Conservation (phyloP, 2,329 filamentous ascomycete species). For the Blumeriella jaapii region DNA sequence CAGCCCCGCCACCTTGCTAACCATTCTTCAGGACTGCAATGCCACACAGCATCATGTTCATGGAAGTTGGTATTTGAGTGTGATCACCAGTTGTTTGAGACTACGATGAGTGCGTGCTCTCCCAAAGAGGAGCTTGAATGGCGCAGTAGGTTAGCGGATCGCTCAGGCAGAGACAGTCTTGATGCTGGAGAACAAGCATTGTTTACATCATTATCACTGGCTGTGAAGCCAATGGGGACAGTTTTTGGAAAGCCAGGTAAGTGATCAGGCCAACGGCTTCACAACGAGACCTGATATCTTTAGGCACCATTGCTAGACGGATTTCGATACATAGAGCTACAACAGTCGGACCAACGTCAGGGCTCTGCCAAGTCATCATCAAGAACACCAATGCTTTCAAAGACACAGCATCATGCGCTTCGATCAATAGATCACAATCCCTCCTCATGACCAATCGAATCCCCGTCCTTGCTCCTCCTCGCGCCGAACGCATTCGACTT, state of each 20-base stretch:
- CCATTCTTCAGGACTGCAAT: constrained; percentile 58
- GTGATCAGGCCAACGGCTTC: constrained; percentile 8
- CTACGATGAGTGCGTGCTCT: constrained; percentile 80
- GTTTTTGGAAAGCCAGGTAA: constrained; percentile 62
- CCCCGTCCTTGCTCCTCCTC: constrained; percentile 60
- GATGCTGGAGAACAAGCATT: constrained; percentile 36
- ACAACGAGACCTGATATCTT: background rate
- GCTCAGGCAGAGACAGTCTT: constrained; percentile 37
- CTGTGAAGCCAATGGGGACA: constrained; percentile 63
- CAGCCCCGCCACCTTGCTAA: too few species aligned
- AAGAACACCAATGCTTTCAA: constrained; percentile 69
- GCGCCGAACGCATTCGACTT: constrained; percentile 65
- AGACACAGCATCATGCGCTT: constrained; percentile 35
- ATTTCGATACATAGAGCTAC: constrained; percentile 72
- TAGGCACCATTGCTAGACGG: constrained; percentile 51
- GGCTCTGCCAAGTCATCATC: constrained; percentile 67
- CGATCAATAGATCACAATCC: constrained; percentile 70
- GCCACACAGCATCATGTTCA: constrained; percentile 72
- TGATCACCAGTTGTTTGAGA: constrained; percentile 65
- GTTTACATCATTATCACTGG: constrained; percentile 53
- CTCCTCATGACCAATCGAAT: constrained; percentile 58
- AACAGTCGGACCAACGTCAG: constrained; percentile 57
- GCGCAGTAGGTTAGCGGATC: constrained; percentile 53
- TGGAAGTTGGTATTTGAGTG: constrained; percentile 87
- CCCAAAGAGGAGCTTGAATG: constrained; percentile 69